These are phyloP conservation scores for Pelargonium nanum DNA, from an alignment of 345 rosid genomes.

Conservation along the genomic window DNA sequence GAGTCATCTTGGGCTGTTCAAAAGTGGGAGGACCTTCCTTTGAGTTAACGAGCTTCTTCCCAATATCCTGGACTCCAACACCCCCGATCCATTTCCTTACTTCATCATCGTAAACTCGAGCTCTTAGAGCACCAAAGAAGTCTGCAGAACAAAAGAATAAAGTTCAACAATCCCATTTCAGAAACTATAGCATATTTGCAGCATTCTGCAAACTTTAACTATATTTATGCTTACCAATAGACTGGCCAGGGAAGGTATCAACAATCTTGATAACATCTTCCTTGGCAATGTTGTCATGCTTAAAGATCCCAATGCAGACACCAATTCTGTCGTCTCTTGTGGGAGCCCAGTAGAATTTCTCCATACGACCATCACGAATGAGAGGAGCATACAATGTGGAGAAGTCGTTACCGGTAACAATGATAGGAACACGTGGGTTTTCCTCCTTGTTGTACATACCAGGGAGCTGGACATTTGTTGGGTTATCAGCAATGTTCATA, in stretches of 20 bases:
- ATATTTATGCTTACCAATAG: conserved; percentile 12
- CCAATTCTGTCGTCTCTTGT: conserved; percentile 16
- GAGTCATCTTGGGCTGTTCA: conserved; percentile 17
- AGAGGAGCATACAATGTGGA: conserved; percentile 20
- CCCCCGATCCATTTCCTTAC: conserved; percentile 18
- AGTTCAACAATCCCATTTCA: no score
- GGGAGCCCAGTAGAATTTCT: conserved; percentile 21
- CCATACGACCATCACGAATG: conserved; percentile 18
- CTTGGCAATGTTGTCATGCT: background rate
- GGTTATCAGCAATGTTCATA: conserved; percentile 19
- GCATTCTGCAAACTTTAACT: background rate
- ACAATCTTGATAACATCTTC: conserved; percentile 13
- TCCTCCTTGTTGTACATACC: conserved; percentile 23
- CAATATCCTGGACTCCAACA: conserved; percentile 12
- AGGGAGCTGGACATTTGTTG: conserved; percentile 19
- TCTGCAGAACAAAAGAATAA: no score
- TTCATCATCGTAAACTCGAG: conserved; percentile 18
- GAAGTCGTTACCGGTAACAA: conserved; percentile 17
- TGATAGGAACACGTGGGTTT: conserved; percentile 17
- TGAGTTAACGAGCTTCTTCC: conserved; percentile 20
- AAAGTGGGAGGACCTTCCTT: conserved; percentile 17
- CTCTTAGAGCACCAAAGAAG: conserved; percentile 19
- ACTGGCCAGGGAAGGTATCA: conserved; percentile 18
- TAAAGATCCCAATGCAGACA: conserved; percentile 16
- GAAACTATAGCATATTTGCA: no score